phyloP scores from a whole-genome alignment of 2,329 filamentous ascomycete genomes.

The Chlorencoelia australis region DNA sequence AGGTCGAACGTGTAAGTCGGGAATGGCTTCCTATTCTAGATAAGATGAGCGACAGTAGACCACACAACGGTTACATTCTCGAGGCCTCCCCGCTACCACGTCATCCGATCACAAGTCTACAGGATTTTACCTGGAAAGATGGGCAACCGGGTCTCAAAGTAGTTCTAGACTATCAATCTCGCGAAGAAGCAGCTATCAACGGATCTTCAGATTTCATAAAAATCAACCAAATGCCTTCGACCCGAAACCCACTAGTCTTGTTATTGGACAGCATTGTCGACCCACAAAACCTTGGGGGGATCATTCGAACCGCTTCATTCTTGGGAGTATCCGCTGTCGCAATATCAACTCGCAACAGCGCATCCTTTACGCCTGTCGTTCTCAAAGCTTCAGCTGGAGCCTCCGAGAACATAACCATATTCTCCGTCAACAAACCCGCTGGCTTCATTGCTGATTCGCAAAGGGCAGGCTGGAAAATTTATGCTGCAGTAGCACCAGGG shows the following conservation, averaged over 20 bases:
- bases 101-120: conserved; percentile 51
- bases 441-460: conserved; percentile 62
- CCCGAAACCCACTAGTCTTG: conserved; percentile 59
- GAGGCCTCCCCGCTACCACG: conserved; percentile 78
- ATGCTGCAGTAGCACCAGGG: conserved; percentile 59
- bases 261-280: conserved; percentile 71
- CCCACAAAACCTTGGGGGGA: conserved; percentile 81
- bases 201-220: conserved; percentile 47
- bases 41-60: conserved; percentile 71
- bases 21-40: conserved; percentile 62
- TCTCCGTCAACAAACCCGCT: conserved; percentile 56
- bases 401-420: conserved; percentile 66
- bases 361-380: conserved; percentile 64
- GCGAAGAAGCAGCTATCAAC: conserved; percentile 66
- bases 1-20: conserved; percentile 47
- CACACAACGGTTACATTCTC: conserved; percentile 83
- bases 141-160: conserved; percentile 45
- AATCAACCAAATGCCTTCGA: conserved; percentile 19
- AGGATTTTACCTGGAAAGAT: conserved; percentile 16
- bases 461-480: conserved; percentile 70
- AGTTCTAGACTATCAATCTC: conserved; percentile 54
- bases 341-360: conserved; percentile 63
- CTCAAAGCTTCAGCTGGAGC: conserved; percentile 86
- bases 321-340: conserved; percentile 80
- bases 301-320: conserved; percentile 80